A percentile compares a stretch with the other conserved stretches of the same genome.
phyloP scores from a whole-genome alignment of 345 rosid species.

The Garcia nutans region DNA sequence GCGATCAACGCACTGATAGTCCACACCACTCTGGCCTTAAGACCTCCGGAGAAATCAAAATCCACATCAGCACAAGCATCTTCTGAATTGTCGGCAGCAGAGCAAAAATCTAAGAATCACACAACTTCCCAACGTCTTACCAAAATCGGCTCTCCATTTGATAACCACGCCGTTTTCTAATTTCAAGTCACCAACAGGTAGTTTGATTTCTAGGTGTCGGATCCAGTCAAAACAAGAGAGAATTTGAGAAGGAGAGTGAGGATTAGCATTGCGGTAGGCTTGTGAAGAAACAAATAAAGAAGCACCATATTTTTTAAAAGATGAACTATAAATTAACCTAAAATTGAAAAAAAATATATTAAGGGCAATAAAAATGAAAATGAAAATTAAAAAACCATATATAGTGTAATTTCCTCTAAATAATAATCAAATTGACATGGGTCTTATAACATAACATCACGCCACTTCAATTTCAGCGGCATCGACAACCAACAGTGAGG shows the following conservation, averaged over 20 bases:
- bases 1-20: constrained; percentile 49
- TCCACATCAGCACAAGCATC: constrained; percentile 14
- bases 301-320: too few relatives aligned
- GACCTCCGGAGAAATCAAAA: constrained; percentile 27
- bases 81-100: neutral
- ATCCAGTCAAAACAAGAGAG: constrained; percentile 40
- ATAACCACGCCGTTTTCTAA: constrained; percentile 31
- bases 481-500: too few relatives aligned
- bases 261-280: neutral
- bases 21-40: constrained; percentile 55
- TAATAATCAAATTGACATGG: too few relatives aligned
- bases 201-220: constrained; percentile 38
- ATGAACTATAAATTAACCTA: too few relatives aligned
- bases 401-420: too few relatives aligned
- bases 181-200: constrained; percentile 43
- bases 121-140: constrained; percentile 34
- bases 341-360: too few relatives aligned
- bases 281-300: too few relatives aligned
- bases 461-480: too few relatives aligned
- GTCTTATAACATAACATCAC: too few relatives aligned
- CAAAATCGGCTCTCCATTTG: constrained; percentile 47
- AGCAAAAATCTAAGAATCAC: constrained; percentile 39
- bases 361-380: too few relatives aligned
- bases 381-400: too few relatives aligned
- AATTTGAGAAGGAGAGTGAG: constrained; percentile 32